Conservation (phyloP, 2,329 filamentous ascomycete genomes). For the Teratosphaeria viscida region DNA sequence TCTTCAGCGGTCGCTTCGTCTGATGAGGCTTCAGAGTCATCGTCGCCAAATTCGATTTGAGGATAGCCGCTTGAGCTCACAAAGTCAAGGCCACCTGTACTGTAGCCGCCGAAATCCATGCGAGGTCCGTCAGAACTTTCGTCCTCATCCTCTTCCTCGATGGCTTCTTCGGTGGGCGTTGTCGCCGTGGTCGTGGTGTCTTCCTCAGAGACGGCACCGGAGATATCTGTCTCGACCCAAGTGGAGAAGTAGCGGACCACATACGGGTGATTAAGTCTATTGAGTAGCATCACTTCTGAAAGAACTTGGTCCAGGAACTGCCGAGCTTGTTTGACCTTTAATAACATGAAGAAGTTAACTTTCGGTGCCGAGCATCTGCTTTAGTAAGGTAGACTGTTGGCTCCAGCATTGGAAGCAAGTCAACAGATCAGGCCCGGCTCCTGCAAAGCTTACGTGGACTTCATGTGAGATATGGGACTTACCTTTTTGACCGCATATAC, state of each 20-base stretch:
- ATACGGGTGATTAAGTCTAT: conserved; percentile 82
- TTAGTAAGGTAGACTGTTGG: neutral
- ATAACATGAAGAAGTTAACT: neutral
- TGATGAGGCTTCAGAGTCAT: conserved; percentile 32
- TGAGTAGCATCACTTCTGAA: conserved; percentile 78
- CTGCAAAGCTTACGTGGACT: neutral
- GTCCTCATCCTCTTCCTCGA: conserved; percentile 24
- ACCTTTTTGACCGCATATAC: conserved; percentile 90
- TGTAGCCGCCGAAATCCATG: conserved; percentile 50
- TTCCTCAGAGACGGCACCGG: conserved; percentile 13
- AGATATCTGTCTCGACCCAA: conserved; percentile 68
- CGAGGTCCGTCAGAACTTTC: conserved; percentile 42
- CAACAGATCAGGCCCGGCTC: neutral
- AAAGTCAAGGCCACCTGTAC: conserved; percentile 78
- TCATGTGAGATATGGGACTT: neutral
- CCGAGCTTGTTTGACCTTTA: conserved; percentile 59
- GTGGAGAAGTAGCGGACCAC: conserved; percentile 88
- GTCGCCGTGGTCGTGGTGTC: conserved; percentile 6
- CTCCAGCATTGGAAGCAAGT: neutral
- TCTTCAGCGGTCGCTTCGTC: conserved; percentile 29
- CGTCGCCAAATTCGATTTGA: conserved; percentile 67
- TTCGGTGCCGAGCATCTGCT: neutral
- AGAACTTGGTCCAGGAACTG: conserved; percentile 68
- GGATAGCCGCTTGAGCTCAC: conserved; percentile 77
- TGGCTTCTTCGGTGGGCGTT: conserved; percentile 5